Conservation (phyloP, 129 eudicot species). For the Logfia minima region DNA sequence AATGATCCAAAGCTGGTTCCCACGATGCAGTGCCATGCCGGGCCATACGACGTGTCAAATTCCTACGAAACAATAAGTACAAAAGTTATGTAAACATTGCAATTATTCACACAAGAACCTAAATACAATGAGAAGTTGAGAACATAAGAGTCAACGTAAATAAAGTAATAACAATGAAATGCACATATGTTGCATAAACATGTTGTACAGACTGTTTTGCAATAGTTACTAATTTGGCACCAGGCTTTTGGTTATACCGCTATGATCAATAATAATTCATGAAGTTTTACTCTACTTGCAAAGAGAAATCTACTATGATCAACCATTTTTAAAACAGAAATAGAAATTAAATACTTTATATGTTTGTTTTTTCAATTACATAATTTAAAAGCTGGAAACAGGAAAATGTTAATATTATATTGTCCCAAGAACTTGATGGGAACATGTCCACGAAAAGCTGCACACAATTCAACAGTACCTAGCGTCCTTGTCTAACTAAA, state of each 20-base stretch:
- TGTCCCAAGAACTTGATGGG: constrained; percentile 35
- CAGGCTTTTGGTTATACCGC: too few species aligned
- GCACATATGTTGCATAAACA: background rate
- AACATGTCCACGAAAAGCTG: constrained; percentile 41
- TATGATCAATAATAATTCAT: too few species aligned
- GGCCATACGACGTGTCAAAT: constrained; percentile 69
- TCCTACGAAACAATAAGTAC: constrained; percentile 43
- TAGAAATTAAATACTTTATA: background rate
- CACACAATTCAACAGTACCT: constrained; percentile 24
- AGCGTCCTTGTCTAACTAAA: background rate
- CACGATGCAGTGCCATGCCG: constrained; percentile 95
- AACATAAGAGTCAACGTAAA: background rate
- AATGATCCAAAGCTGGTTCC: constrained; percentile 91
- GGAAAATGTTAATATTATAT: constrained; percentile 16
- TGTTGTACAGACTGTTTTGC: background rate
- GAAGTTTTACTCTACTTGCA: too few species aligned
- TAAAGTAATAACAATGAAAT: background rate
- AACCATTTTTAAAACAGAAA: background rate
- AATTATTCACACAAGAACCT: background rate
- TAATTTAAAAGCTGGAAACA: background rate
- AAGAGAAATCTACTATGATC: too few species aligned
- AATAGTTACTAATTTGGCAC: too few species aligned
- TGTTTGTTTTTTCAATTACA: background rate
- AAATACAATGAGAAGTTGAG: background rate
- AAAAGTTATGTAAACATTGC: background rate